Percentiles rank a stretch among this genome's conserved stretches.
Evolutionary conservation across 2,329 filamentous ascomycete genomes (phyloP).

Genomic region (Incumbomyces delicatus): DNA sequence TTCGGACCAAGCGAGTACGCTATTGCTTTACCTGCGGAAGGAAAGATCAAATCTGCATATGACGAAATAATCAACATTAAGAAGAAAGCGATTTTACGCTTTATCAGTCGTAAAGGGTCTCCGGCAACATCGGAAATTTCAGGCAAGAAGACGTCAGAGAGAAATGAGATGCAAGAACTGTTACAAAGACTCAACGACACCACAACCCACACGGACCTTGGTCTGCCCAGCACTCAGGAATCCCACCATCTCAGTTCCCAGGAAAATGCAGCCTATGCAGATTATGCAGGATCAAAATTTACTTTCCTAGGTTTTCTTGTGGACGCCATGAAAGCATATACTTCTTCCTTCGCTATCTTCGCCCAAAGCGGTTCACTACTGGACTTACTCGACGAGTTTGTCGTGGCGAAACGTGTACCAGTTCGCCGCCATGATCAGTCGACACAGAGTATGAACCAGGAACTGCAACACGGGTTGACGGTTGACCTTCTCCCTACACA

Average conservation of each 20-base stretch:
- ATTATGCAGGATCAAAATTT: conserved; percentile 40
- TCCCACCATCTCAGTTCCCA: conserved; percentile 25
- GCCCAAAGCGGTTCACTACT: conserved; percentile 28
- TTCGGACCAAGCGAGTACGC: conserved; percentile 18
- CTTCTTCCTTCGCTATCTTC: conserved; percentile 33
- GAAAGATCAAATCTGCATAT: conserved; percentile 20
- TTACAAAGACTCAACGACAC: conserved; percentile 33
- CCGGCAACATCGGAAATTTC: conserved; percentile 15
- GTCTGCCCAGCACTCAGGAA: conserved; percentile 30
- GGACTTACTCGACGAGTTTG: conserved; percentile 33
- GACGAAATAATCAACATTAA: conserved; percentile 18
- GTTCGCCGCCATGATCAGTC: conserved; percentile 18
- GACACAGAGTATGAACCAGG: conserved; percentile 9
- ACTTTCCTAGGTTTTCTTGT: conserved; percentile 34
- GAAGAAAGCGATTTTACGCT: conserved; percentile 18
- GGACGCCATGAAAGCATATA: conserved; percentile 25
- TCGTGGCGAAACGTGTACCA: conserved; percentile 31
- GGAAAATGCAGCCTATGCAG: conserved; percentile 35
- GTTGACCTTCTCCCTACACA: conserved; percentile 26
- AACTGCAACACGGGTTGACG: conserved; percentile 23
- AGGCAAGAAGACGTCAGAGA: conserved; percentile 15
- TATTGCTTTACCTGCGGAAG: conserved; percentile 18
- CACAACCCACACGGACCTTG: conserved; percentile 36
- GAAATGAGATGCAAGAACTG: conserved; percentile 26
- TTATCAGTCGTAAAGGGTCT: conserved; percentile 17